phyloP scores from a whole-genome alignment of 2,329 filamentous ascomycete species.

The Fusarium staphyleae region DNA sequence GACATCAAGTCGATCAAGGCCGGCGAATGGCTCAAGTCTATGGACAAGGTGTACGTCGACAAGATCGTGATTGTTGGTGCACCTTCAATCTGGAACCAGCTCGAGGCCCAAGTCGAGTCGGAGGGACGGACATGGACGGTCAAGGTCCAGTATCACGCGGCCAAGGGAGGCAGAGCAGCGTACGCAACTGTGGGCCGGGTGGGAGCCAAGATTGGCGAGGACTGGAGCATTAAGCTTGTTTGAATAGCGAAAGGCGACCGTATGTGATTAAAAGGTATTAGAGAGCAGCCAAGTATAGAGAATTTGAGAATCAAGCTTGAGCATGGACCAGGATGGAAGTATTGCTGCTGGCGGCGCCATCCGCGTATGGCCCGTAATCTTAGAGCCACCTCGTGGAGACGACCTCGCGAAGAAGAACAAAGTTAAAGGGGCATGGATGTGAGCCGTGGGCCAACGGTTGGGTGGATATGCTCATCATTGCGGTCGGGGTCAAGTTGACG shows the following conservation, averaged over 20 bases:
- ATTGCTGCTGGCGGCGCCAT: slow-evolving; percentile 11
- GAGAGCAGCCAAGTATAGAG: slow-evolving; percentile 34
- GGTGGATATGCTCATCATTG: slow-evolving; percentile 12
- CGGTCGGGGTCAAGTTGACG: slow-evolving; percentile 15
- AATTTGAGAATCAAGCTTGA: slow-evolving; percentile 14
- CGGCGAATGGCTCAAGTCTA: slow-evolving; percentile 78
- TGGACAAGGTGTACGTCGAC: slow-evolving; percentile 81
- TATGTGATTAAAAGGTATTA: slow-evolving; percentile 32
- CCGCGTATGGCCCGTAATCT: slow-evolving; percentile 4
- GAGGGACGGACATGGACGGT: slow-evolving; percentile 63
- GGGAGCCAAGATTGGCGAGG: slow-evolving; percentile 58
- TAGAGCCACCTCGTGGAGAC: slow-evolving; percentile 3
- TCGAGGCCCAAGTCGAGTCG: slow-evolving; percentile 62
- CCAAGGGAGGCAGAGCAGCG: slow-evolving; percentile 55
- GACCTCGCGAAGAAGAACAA: slow-evolving; percentile 5
- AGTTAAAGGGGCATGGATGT: slow-evolving; percentile 17
- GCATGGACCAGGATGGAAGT: slow-evolving; percentile 1
- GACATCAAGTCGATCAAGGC: slow-evolving; percentile 61
- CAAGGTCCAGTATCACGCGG: slow-evolving; percentile 66
- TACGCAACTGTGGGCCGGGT: slow-evolving; percentile 62
- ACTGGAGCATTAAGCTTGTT: slow-evolving; percentile 57
- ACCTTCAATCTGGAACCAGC: slow-evolving; percentile 73
- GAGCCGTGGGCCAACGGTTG: slow-evolving; percentile 3
- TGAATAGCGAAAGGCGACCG: slow-evolving; percentile 17
- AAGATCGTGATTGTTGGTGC: slow-evolving; percentile 85